Percentiles rank a stretch among this genome's conserved stretches.
phyloP scores from a whole-genome alignment of 805 yeast species.

The Cyberlindnera americana region DNA sequence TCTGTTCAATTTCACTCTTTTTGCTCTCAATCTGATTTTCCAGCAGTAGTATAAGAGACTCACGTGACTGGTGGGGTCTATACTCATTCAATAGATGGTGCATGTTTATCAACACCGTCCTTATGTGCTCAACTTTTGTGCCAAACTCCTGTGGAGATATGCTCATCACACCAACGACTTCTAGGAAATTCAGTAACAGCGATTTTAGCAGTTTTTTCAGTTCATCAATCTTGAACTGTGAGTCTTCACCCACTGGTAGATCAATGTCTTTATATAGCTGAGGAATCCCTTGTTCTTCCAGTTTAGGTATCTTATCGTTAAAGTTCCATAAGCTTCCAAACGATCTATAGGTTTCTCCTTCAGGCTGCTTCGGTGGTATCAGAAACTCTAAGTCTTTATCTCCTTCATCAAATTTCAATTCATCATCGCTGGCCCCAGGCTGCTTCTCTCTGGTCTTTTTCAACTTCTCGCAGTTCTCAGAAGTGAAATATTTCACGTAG shows the following conservation, averaged over 20 bases:
- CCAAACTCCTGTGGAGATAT: constrained; percentile 65
- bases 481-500: constrained; percentile 68
- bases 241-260: constrained; percentile 31
- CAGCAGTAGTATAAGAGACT: constrained; percentile 72
- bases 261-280: constrained; percentile 53
- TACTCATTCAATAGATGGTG: constrained; percentile 91
- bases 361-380: constrained; percentile 62
- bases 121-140: constrained; percentile 69
- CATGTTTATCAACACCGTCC: constrained; percentile 78
- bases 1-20: constrained; percentile 45
- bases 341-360: constrained; percentile 67
- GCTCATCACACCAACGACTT: constrained; percentile 72
- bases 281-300: constrained; percentile 71
- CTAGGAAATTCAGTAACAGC: constrained; percentile 73
- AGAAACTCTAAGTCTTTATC: constrained; percentile 53
- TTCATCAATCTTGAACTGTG: constrained; percentile 57
- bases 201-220: constrained; percentile 79
- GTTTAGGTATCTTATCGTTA: constrained; percentile 68
- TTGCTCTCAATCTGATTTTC: constrained; percentile 68
- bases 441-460: constrained; percentile 20
- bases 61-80: constrained; percentile 93
- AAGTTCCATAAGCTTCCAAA: constrained; percentile 84
- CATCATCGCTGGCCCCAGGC: constrained; percentile 23
- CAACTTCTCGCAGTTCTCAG: constrained; percentile 53
- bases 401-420: constrained; percentile 32